These are phyloP conservation scores for Trypanosomatidae sp. DNA, from an alignment of 208 protist species.

Conservation along the genomic window DNA sequence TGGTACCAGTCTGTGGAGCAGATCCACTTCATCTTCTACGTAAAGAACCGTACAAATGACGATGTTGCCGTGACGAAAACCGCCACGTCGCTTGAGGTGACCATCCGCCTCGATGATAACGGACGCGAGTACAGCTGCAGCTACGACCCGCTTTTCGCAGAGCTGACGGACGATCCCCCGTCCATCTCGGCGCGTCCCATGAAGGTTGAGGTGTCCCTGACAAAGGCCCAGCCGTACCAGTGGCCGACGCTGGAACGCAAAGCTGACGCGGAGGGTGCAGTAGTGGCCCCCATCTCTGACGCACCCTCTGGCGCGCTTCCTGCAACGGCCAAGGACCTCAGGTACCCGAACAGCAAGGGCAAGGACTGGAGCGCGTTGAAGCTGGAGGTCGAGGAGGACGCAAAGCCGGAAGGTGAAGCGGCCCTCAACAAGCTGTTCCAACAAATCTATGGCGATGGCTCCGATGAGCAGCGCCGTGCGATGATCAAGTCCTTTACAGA, in stretches of 20 bases:
- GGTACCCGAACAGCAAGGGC: conserved; percentile 80
- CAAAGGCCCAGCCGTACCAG: conserved; percentile 54
- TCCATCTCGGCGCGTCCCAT: conserved; percentile 63
- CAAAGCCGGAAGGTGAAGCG: conserved; percentile 88
- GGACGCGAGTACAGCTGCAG: conserved; percentile 73
- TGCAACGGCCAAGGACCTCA: conserved; percentile 45
- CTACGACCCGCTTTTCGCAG: conserved; percentile 66
- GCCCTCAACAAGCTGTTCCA: conserved; percentile 93
- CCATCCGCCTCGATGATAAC: conserved; percentile 57
- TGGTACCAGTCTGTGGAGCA: conserved; percentile 85
- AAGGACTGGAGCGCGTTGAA: conserved; percentile 82
- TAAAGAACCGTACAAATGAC: conserved; percentile 57
- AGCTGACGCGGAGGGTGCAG: conserved; percentile 3
- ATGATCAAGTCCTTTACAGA: conserved; percentile 97
- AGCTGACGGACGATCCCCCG: conserved; percentile 28
- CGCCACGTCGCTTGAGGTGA: conserved; percentile 40
- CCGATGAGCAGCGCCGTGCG: conserved; percentile 87
- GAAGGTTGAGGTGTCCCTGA: conserved; percentile 83
- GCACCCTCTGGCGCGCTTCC: conserved; percentile 14
- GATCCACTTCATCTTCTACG: conserved; percentile 86
- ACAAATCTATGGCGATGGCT: conserved; percentile 93
- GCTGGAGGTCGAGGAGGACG: conserved; percentile 82
- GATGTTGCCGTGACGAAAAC: conserved; percentile 60
- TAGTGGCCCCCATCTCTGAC: conserved; percentile 3
- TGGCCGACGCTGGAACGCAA: conserved; percentile 76